A percentile compares a stretch with the other conserved stretches of the same genome.
These are phyloP conservation scores for Aureobasidium subglaciale DNA, from an alignment of 2,329 filamentous ascomycete species.

Conservation along the genomic window DNA sequence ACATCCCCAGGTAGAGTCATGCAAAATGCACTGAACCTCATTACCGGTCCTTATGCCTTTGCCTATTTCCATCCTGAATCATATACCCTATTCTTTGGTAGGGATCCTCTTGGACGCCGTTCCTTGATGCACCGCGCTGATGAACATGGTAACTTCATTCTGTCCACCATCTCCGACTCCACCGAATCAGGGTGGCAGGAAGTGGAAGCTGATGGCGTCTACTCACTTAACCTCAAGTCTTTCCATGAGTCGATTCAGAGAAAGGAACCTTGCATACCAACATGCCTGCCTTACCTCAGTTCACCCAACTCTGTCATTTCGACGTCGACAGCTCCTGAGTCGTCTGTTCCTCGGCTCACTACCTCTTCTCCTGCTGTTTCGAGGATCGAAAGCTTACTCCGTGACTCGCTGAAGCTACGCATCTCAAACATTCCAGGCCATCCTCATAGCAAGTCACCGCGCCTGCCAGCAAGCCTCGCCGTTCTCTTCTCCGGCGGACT, in stretches of 20 bases:
- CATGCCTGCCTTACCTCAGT: not conserved
- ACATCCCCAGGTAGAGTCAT: not conserved
- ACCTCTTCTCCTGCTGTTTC: slow-evolving; percentile 1
- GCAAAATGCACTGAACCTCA: slow-evolving; percentile 14
- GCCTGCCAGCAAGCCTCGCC: slow-evolving; percentile 51
- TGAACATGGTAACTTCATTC: slow-evolving; percentile 44
- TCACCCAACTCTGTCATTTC: not conserved
- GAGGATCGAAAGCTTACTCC: slow-evolving; percentile 19
- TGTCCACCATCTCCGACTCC: slow-evolving; percentile 65
- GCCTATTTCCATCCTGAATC: slow-evolving; percentile 65
- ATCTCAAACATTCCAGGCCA: slow-evolving; percentile 57
- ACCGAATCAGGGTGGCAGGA: slow-evolving; percentile 58
- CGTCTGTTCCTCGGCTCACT: not conserved
- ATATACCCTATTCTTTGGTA: slow-evolving; percentile 66
- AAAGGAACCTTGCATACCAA: not conserved
- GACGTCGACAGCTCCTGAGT: not conserved
- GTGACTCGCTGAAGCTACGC: slow-evolving; percentile 23
- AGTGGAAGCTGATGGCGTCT: slow-evolving; percentile 77
- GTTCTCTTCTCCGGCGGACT: slow-evolving; percentile 90
- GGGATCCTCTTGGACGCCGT: slow-evolving; percentile 79
- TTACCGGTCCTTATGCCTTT: slow-evolving; percentile 76
- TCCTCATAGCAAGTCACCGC: not conserved
- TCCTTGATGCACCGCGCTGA: slow-evolving; percentile 60
- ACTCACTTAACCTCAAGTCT: slow-evolving; percentile 52
- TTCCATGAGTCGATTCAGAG: not conserved